Evolutionary conservation across 2,329 filamentous ascomycete species (phyloP).

Genomic region (Phoma sp.): DNA sequence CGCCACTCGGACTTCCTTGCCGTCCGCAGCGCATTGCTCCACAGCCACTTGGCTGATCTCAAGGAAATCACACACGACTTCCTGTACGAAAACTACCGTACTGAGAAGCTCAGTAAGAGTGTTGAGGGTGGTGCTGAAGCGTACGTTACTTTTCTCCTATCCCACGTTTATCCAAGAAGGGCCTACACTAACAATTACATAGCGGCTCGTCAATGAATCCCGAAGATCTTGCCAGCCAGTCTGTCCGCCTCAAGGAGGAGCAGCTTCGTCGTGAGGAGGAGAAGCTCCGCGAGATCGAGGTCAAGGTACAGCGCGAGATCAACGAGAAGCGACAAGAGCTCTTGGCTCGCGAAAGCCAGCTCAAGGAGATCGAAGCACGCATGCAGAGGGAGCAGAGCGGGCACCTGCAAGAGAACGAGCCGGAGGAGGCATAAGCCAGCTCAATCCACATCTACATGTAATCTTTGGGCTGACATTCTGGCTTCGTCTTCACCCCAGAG

Average conservation of each 20-base stretch:
- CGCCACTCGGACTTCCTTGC: conserved; percentile 98
- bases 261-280: conserved; percentile 98
- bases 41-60: conserved; percentile 96
- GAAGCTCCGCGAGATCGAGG: conserved; percentile 98
- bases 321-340: conserved; percentile 99
- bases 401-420: conserved; percentile 41
- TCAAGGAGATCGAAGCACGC: conserved; percentile 97
- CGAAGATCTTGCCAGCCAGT: conserved; percentile 94
- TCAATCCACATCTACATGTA: conserved; percentile 3
- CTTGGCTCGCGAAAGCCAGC: conserved; percentile 93
- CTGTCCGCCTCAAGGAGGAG: conserved; percentile 98
- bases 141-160: conserved; percentile 64
- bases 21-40: conserved; percentile 92
- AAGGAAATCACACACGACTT: conserved; percentile 99
- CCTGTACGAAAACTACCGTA: conserved; percentile 99
- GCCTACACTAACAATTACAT: conserved; percentile 31
- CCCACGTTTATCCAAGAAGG: neutral
- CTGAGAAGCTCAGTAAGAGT: conserved; percentile 99
- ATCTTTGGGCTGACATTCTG: conserved; percentile 9
- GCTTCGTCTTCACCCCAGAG: conserved; percentile 13
- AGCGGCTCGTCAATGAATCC: conserved; percentile 93
- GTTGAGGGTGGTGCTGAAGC: conserved; percentile 87
- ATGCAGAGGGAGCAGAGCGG: conserved; percentile 84
- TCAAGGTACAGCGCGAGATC: conserved; percentile 99
- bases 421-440: conserved; percentile 37